Conservation (phyloP, 2,329 filamentous ascomycete genomes). For the Colletotrichum sojae region DNA sequence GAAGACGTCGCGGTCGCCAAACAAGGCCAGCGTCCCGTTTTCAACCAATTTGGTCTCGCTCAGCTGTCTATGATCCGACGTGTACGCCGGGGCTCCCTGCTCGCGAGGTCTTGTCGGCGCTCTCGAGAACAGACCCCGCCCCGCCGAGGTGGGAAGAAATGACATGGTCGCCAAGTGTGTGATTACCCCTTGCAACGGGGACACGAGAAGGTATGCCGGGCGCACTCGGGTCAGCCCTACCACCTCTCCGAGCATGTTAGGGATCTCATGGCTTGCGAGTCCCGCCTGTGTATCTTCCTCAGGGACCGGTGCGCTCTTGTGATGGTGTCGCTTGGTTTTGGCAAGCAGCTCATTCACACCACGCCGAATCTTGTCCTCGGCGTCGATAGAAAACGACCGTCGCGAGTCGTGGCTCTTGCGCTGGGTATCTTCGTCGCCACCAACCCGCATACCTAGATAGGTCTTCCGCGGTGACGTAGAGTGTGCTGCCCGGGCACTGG, state of each 20-base stretch:
- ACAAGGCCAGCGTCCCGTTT: conserved; percentile 78
- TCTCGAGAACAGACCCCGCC: conserved; percentile 41
- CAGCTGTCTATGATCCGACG: conserved; percentile 24
- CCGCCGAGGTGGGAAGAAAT: conserved; percentile 54
- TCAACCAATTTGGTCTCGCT: conserved; percentile 70
- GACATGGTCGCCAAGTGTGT: conserved; percentile 75
- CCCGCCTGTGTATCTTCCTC: conserved; percentile 41
- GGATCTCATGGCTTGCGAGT: conserved; percentile 44
- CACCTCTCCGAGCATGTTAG: conserved; percentile 49
- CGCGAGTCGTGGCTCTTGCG: conserved; percentile 57
- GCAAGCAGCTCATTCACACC: conserved; percentile 64
- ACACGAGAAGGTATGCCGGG: conserved; percentile 75
- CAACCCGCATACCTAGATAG: conserved; percentile 61
- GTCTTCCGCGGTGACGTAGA: conserved; percentile 44
- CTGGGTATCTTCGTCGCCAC: conserved; percentile 62
- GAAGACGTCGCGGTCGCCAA: conserved; percentile 83
- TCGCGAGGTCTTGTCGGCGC: conserved; percentile 18
- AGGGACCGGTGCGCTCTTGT: conserved; percentile 23
- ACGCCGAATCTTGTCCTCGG: conserved; percentile 63
- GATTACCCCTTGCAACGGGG: conserved; percentile 74
- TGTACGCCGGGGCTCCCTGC: conserved; percentile 33
- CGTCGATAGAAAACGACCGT: conserved; percentile 57
- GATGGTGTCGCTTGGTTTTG: conserved; percentile 53
- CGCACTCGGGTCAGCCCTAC: conserved; percentile 53
- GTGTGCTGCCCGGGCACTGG: conserved; percentile 51